Conservation (phyloP, 2,329 filamentous ascomycete species). For the Aotearoamyces nothofagi region DNA sequence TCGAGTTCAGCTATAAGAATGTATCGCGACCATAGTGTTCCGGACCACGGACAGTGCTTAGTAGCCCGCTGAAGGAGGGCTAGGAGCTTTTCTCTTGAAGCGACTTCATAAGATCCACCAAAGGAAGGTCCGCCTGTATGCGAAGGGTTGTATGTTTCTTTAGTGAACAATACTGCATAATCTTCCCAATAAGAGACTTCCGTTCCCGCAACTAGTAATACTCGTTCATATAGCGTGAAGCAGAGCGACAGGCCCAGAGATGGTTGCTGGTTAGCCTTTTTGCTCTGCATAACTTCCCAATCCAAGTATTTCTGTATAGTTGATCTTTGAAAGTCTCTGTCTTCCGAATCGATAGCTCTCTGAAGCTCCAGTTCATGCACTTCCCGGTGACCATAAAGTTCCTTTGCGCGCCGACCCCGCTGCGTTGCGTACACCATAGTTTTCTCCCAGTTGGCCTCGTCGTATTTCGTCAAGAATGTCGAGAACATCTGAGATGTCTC, state of each 20-base stretch:
- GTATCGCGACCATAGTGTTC: constrained; percentile 78
- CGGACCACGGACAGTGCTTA: constrained; percentile 86
- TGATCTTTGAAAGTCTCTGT: constrained; percentile 36
- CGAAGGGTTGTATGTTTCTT: background rate
- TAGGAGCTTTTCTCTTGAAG: constrained; percentile 28
- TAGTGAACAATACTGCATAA: constrained; percentile 27
- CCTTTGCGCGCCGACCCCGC: constrained; percentile 46
- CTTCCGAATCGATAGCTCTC: constrained; percentile 37
- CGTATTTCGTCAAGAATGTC: constrained; percentile 57
- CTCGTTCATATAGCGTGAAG: constrained; percentile 62
- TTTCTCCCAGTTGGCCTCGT: constrained; percentile 54
- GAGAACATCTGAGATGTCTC: constrained; percentile 63
- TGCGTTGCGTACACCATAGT: constrained; percentile 56
- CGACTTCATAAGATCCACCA: constrained; percentile 59
- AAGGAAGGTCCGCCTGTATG: constrained; percentile 24
- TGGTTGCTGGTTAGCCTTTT: constrained; percentile 35
- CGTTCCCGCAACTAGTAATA: constrained; percentile 56
- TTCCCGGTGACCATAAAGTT: constrained; percentile 48
- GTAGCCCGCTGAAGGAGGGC: constrained; percentile 69
- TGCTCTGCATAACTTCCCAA: constrained; percentile 60
- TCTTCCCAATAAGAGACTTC: constrained; percentile 73
- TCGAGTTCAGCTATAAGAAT: constrained; percentile 74
- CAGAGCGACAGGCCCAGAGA: constrained; percentile 33
- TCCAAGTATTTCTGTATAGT: constrained; percentile 57
- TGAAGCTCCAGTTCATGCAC: constrained; percentile 51